phyloP scores from a whole-genome alignment of 306 rosid genomes.

The Sicyos baderoa region DNA sequence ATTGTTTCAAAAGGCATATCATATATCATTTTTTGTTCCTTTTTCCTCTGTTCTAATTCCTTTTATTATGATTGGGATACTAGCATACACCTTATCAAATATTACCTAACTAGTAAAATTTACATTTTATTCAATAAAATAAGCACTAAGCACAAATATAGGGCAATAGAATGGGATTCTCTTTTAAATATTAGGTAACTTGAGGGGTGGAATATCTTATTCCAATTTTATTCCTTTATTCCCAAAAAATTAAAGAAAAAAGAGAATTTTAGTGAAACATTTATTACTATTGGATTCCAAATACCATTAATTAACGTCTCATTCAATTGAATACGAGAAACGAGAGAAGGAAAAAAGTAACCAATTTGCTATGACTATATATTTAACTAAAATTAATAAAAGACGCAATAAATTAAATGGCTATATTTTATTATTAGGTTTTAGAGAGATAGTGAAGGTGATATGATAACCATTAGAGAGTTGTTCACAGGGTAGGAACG shows the following conservation, averaged over 20 bases:
- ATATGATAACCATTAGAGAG: too few relatives aligned
- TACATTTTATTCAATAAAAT: not conserved
- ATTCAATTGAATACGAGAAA: not conserved
- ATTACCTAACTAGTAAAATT: too few relatives aligned
- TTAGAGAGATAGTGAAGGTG: not conserved
- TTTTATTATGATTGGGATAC: too few relatives aligned
- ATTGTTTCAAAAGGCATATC: too few relatives aligned
- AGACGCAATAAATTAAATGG: not conserved
- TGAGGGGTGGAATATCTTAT: constrained; percentile 12
- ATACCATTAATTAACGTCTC: not conserved
- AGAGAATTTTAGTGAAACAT: constrained; percentile 1
- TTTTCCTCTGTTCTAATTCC: too few relatives aligned
- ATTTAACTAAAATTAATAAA: too few relatives aligned
- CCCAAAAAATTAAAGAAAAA: not conserved
- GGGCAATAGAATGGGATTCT: constrained; percentile 14
- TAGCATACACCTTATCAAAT: too few relatives aligned
- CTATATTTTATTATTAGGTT: not conserved
- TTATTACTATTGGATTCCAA: constrained; percentile 10
- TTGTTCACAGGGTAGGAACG: too few relatives aligned
- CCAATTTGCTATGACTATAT: not conserved
- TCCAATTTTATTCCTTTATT: constrained; percentile 5
- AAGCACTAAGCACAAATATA: not conserved
- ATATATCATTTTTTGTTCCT: too few relatives aligned
- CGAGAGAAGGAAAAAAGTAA: not conserved
- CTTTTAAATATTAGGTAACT: constrained; percentile 3